phyloP scores from a whole-genome alignment of 495 filamentous ascomycete species.

The Daldinia loculata region DNA sequence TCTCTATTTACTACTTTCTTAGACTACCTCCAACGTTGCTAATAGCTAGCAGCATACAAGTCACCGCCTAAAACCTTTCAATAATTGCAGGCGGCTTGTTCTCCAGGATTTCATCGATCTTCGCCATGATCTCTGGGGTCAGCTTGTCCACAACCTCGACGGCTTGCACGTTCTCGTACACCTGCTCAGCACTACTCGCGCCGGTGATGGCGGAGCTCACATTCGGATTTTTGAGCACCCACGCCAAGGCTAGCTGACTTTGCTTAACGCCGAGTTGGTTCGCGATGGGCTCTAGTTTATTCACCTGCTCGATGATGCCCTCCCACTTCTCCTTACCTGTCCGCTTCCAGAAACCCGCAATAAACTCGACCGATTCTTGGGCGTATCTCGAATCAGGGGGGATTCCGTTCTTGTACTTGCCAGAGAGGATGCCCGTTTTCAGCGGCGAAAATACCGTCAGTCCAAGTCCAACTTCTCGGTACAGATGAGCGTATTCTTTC shows the following conservation, averaged over 20 bases:
- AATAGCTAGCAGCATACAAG: not conserved
- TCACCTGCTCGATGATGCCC: conserved; percentile 54
- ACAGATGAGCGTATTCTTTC: conserved; percentile 74
- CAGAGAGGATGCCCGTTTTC: conserved; percentile 76
- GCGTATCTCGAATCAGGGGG: conserved; percentile 65
- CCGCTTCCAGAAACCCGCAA: conserved; percentile 56
- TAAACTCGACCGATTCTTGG: conserved; percentile 57
- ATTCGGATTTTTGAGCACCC: conserved; percentile 79
- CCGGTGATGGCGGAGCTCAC: conserved; percentile 81
- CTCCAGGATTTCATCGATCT: conserved; percentile 71
- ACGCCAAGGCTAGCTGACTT: conserved; percentile 76
- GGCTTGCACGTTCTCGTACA: conserved; percentile 74
- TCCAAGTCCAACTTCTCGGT: conserved; percentile 70
- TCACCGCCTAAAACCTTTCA: conserved; percentile 45
- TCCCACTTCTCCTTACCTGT: conserved; percentile 57
- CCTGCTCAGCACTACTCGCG: conserved; percentile 74
- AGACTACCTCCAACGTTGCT: not conserved
- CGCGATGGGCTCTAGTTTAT: conserved; percentile 68
- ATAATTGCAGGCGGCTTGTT: conserved; percentile 67
- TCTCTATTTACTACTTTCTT: not conserved
- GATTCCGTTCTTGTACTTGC: conserved; percentile 80
- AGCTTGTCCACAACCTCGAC: conserved; percentile 68
- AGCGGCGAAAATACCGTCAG: conserved; percentile 79
- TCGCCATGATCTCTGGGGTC: conserved; percentile 71
- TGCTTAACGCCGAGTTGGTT: conserved; percentile 70